phyloP scores from a whole-genome alignment of 768 basidiomycete genomes.

The Suillus alpinus region DNA sequence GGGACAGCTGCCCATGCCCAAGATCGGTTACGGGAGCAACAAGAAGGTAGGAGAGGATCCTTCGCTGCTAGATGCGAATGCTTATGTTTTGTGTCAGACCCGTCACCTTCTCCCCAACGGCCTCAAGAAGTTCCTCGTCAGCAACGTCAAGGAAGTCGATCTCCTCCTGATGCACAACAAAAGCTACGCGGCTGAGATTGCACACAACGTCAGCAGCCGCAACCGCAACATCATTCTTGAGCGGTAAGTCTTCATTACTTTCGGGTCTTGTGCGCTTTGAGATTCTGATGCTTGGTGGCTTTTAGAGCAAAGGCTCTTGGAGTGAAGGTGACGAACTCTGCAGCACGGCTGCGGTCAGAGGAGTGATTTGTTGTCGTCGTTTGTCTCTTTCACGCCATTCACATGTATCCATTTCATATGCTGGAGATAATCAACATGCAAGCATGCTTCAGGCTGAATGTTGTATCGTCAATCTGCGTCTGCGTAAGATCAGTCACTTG shows the following conservation, averaged over 20 bases:
- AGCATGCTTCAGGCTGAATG: conserved; percentile 41
- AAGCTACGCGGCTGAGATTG: conserved; percentile 93
- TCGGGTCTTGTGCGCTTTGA: not conserved
- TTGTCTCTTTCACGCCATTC: conserved; percentile 35
- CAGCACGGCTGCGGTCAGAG: conserved; percentile 92
- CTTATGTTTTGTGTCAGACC: conserved; percentile 47
- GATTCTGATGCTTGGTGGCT: conserved; percentile 8
- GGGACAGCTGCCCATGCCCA: conserved; percentile 95
- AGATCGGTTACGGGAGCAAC: conserved; percentile 78
- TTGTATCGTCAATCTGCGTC: not conserved
- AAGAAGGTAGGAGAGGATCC: conserved; percentile 59
- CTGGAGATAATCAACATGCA: conserved; percentile 46
- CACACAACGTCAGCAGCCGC: conserved; percentile 93
- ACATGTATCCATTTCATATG: conserved; percentile 56
- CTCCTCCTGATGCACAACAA: conserved; percentile 98
- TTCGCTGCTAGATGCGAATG: not conserved
- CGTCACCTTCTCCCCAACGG: conserved; percentile 95
- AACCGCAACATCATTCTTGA: conserved; percentile 91
- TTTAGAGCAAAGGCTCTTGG: conserved; percentile 78
- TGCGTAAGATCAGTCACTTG: conserved; percentile 1
- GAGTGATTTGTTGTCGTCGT: conserved; percentile 56
- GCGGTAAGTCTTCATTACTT: conserved; percentile 47
- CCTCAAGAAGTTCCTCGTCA: conserved; percentile 92
- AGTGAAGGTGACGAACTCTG: conserved; percentile 92
- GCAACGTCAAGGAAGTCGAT: conserved; percentile 91